Percentiles rank a stretch among this genome's conserved stretches.
phyloP scores from a whole-genome alignment of 78 protist species.

The Dictyostelium capitatum region DNA sequence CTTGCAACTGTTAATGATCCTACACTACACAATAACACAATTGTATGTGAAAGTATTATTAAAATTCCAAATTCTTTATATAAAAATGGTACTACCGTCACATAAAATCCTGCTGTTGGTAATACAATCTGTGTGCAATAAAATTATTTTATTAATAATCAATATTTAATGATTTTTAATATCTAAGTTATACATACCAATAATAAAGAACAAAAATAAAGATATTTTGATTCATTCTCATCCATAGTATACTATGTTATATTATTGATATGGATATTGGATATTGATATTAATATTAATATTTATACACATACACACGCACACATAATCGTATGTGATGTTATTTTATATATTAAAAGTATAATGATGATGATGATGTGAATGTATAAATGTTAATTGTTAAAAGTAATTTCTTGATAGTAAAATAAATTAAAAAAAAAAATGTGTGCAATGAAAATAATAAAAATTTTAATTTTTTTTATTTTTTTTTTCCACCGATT shows the following conservation, averaged over 20 bases:
- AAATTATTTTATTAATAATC: neutral
- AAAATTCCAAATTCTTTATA: neutral
- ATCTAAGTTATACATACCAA: neutral
- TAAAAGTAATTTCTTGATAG: too few species aligned
- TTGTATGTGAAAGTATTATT: neutral
- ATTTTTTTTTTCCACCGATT: too few species aligned
- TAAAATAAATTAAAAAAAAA: too few species aligned
- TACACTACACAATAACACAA: neutral
- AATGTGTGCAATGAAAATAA: too few species aligned
- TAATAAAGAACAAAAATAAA: conserved; percentile 11
- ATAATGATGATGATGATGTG: too few species aligned
- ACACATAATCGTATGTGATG: too few species aligned
- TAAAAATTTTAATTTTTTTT: too few species aligned
- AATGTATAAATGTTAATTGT: too few species aligned
- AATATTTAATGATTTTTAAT: neutral
- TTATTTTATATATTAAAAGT: too few species aligned
- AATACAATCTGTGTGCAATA: neutral
- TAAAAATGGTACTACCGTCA: neutral
- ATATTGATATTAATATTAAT: too few species aligned
- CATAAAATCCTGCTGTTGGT: conserved; percentile 22
- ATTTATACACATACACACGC: too few species aligned
- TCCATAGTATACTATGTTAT: neutral
- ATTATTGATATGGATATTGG: too few species aligned
- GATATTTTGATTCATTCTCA: conserved; percentile 10
- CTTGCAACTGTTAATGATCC: conserved; percentile 1